A percentile compares a stretch with the other conserved stretches of the same genome.
Evolutionary conservation across 2,329 filamentous ascomycete species (phyloP).

Genomic region (Colletotrichum kahawae): DNA sequence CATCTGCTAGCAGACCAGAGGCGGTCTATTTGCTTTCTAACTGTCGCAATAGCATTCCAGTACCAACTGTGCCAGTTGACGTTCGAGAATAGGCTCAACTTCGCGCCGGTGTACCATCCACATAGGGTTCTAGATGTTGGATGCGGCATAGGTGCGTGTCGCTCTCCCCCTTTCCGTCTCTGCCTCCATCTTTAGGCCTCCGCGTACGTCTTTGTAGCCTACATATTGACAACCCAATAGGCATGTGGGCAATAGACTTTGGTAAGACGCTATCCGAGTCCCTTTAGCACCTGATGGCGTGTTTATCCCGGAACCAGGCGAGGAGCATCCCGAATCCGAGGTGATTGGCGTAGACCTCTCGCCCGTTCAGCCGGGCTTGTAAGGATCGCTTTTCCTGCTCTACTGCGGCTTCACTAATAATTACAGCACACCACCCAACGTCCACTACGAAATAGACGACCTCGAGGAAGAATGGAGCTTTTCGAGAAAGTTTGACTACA

Average conservation of each 20-base stretch:
- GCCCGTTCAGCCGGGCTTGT: conserved; percentile 45
- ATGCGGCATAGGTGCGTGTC: conserved; percentile 48
- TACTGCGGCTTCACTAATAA: conserved; percentile 8
- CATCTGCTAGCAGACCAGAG: background rate
- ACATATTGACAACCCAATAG: conserved; percentile 27
- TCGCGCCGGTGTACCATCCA: conserved; percentile 47
- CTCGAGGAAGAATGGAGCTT: conserved; percentile 56
- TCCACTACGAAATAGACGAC: conserved; percentile 61
- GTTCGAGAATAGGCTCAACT: conserved; percentile 46
- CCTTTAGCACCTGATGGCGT: background rate
- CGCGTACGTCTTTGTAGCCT: background rate
- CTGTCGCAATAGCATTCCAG: conserved; percentile 31
- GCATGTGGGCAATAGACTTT: conserved; percentile 57
- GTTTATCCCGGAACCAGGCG: conserved; percentile 31
- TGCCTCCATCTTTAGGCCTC: background rate
- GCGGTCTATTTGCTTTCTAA: background rate
- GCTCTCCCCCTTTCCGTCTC: background rate
- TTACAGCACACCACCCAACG: conserved; percentile 42
- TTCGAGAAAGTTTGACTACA: conserved; percentile 35
- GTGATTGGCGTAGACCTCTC: conserved; percentile 53
- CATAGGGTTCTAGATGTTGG: conserved; percentile 54
- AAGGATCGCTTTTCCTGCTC: background rate
- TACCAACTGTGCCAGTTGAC: conserved; percentile 45
- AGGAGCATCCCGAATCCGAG: conserved; percentile 40
- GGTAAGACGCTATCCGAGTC: conserved; percentile 29